A percentile compares a stretch with the other conserved stretches of the same genome.
Conservation (phyloP, 2,329 filamentous ascomycete genomes). For the Diaporthe caulivora region DNA sequence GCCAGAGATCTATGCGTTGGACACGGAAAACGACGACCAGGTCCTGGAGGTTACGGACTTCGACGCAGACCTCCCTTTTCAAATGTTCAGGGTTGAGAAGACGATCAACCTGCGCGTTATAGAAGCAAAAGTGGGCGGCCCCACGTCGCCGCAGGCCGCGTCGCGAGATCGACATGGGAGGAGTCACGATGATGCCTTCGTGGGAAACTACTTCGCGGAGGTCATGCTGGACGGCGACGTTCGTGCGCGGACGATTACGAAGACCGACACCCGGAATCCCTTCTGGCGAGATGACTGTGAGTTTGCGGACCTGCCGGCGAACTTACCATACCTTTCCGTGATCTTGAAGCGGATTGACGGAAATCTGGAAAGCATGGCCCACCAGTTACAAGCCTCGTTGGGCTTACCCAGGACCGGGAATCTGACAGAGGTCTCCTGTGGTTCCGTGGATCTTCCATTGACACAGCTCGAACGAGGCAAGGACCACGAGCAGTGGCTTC, state of each 20-base stretch:
- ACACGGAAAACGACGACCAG: slow-evolving; percentile 57
- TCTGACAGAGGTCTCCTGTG: slow-evolving; percentile 67
- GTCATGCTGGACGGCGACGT: slow-evolving; percentile 85
- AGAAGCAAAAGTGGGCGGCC: slow-evolving; percentile 70
- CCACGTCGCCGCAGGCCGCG: slow-evolving; percentile 45
- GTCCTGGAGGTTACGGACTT: slow-evolving; percentile 58
- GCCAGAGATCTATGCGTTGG: slow-evolving; percentile 85
- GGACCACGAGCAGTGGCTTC: slow-evolving; percentile 90
- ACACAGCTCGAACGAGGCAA: slow-evolving; percentile 82
- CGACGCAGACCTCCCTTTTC: slow-evolving; percentile 55
- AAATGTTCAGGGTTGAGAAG: slow-evolving; percentile 73
- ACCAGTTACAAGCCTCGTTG: slow-evolving; percentile 58
- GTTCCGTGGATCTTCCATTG: slow-evolving; percentile 84
- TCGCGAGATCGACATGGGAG: slow-evolving; percentile 49
- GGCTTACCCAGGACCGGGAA: slow-evolving; percentile 57
- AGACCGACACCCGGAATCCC: slow-evolving; percentile 77
- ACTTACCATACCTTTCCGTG: slow-evolving; percentile 76
- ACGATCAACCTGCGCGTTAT: slow-evolving; percentile 69
- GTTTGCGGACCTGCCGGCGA: slow-evolving; percentile 78
- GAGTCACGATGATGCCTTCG: slow-evolving; percentile 57
- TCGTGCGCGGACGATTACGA: slow-evolving; percentile 79
- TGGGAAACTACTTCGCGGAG: slow-evolving; percentile 83
- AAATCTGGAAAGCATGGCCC: slow-evolving; percentile 59
- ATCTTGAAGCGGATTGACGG: slow-evolving; percentile 76
- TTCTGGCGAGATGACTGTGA: slow-evolving; percentile 88